These are phyloP conservation scores for Nemania sp. DNA, from an alignment of 2,329 filamentous ascomycete species.

Conservation along the genomic window DNA sequence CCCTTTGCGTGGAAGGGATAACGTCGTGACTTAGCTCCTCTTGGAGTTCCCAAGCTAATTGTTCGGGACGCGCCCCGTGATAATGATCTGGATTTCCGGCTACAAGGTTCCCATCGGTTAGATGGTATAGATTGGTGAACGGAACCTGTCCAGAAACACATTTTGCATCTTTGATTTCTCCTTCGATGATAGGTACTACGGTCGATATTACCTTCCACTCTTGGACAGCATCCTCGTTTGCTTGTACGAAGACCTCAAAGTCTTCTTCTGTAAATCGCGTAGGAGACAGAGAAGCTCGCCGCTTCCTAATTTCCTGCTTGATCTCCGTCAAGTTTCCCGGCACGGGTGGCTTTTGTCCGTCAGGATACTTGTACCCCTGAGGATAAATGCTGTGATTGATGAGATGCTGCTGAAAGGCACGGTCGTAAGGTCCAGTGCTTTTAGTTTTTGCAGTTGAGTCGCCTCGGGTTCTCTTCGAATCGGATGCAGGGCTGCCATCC, in stretches of 20 bases:
- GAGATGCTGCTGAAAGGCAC: slow-evolving; percentile 35
- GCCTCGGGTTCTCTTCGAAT: slow-evolving; percentile 22
- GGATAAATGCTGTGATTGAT: slow-evolving; percentile 32
- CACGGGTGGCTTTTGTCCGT: not conserved
- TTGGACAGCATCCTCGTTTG: slow-evolving; percentile 7
- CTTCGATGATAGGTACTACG: slow-evolving; percentile 11
- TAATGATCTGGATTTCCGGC: slow-evolving; percentile 13
- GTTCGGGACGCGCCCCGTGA: slow-evolving; percentile 11
- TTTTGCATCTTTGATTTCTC: not conserved
- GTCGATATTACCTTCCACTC: not conserved
- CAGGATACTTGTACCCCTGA: slow-evolving; percentile 11
- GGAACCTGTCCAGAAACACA: slow-evolving; percentile 1
- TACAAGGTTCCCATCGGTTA: slow-evolving; percentile 6
- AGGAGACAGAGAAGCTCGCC: slow-evolving; percentile 22
- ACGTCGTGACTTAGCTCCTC: slow-evolving; percentile 21
- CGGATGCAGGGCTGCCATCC: slow-evolving; percentile 5
- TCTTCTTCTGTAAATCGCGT: slow-evolving; percentile 23
- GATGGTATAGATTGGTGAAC: slow-evolving; percentile 10
- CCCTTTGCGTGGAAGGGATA: slow-evolving; percentile 24
- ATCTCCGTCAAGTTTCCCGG: slow-evolving; percentile 21
- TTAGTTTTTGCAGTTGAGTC: slow-evolving; percentile 29
- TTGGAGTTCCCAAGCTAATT: not conserved
- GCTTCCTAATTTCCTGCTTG: not conserved
- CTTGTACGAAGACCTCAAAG: slow-evolving; percentile 26
- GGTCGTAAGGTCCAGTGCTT: slow-evolving; percentile 6